phyloP scores from a whole-genome alignment of 352 stramenopile genomes.

The Pythium periplocum region DNA sequence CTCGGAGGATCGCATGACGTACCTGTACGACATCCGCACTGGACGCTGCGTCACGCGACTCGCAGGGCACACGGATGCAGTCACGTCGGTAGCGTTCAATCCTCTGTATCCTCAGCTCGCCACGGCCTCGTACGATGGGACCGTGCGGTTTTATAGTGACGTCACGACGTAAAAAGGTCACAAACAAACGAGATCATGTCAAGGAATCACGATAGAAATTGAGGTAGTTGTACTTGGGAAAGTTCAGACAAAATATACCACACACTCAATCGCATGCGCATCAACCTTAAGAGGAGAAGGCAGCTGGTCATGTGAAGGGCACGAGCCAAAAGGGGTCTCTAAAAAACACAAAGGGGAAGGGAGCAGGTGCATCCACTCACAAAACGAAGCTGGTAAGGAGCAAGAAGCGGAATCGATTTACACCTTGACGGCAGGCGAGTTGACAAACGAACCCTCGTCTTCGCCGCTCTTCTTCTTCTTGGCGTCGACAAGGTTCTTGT shows the following conservation, averaged over 20 bases:
- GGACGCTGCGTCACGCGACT: conserved; percentile 55
- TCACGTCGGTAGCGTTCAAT: conserved; percentile 77
- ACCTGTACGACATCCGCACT: conserved; percentile 86
- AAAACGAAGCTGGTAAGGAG: not conserved
- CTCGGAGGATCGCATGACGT: conserved; percentile 76
- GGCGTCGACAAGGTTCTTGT: conserved; percentile 61
- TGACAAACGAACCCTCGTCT: conserved; percentile 77
- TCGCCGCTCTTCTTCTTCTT: conserved; percentile 61
- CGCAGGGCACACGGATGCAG: conserved; percentile 62
- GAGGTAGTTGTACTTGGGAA: no score
- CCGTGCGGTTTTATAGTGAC: conserved; percentile 39
- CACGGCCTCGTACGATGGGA: conserved; percentile 67
- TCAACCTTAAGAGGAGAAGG: no score
- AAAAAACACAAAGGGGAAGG: no score
- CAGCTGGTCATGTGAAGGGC: no score
- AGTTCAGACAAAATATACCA: no score
- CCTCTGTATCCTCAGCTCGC: conserved; percentile 76
- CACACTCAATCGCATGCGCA: no score
- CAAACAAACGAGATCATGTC: no score
- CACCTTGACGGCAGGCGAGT: conserved; percentile 71
- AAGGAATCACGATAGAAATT: no score
- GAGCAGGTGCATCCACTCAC: not conserved
- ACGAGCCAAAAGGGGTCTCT: no score
- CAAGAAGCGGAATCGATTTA: conserved; percentile 5
- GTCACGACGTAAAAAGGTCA: no score